These are phyloP conservation scores for Tuber melanosporum DNA, from an alignment of 495 filamentous ascomycete genomes.

Conservation along the genomic window DNA sequence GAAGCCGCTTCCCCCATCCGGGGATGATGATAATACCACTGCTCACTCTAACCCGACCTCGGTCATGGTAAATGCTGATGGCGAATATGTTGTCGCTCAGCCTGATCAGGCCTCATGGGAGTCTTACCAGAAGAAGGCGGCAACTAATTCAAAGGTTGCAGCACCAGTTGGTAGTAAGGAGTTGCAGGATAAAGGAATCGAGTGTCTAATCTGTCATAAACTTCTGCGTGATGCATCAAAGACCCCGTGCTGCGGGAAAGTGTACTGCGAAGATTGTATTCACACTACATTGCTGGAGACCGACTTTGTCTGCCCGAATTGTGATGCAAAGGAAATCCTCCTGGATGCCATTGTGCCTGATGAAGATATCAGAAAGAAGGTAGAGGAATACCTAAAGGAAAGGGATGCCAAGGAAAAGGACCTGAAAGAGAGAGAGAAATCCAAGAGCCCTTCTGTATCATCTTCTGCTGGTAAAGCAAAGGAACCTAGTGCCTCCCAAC, in stretches of 20 bases:
- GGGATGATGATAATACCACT: slow-evolving; percentile 56
- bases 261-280: slow-evolving; percentile 98
- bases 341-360: slow-evolving; percentile 85
- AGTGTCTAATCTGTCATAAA: slow-evolving; percentile 91
- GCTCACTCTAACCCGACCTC: slow-evolving; percentile 57
- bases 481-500: slow-evolving; percentile 34
- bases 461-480: slow-evolving; percentile 28
- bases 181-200: slow-evolving; percentile 75
- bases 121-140: slow-evolving; percentile 80
- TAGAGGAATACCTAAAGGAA: slow-evolving; percentile 70
- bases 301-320: slow-evolving; percentile 91
- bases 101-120: slow-evolving; percentile 95
- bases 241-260: slow-evolving; percentile 94
- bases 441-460: slow-evolving; percentile 48
- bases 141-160: slow-evolving; percentile 67
- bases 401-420: slow-evolving; percentile 58
- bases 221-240: slow-evolving; percentile 96
- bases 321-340: slow-evolving; percentile 79
- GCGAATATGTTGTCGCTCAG: slow-evolving; percentile 90
- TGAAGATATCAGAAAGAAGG: slow-evolving; percentile 66
- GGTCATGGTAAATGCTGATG: slow-evolving; percentile 95
- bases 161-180: slow-evolving; percentile 72
- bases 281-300: slow-evolving; percentile 94
- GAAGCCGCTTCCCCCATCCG: slow-evolving; percentile 68
- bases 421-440: slow-evolving; percentile 58